These are phyloP conservation scores for Bisporella sp. DNA, from an alignment of 2,329 filamentous ascomycete genomes.

Conservation along the genomic window DNA sequence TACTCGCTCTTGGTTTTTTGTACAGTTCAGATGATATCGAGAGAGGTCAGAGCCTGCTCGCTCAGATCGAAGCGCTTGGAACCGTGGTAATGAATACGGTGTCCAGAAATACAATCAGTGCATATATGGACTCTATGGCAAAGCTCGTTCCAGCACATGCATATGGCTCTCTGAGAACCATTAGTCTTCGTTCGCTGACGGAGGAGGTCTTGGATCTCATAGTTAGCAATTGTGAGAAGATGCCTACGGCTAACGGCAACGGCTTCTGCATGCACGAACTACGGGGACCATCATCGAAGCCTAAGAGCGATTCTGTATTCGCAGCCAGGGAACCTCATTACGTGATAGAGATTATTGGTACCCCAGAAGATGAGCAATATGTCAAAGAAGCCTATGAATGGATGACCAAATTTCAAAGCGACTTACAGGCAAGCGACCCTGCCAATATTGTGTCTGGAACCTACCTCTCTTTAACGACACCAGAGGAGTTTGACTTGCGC, in stretches of 20 bases:
- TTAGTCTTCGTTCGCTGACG: constrained; percentile 7
- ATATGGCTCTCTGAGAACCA: constrained; percentile 7
- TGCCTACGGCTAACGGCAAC: constrained; percentile 21
- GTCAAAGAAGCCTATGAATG: constrained; percentile 21
- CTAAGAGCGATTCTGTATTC: constrained; percentile 24
- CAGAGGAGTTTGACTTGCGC: constrained; percentile 15
- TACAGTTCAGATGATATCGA: neutral
- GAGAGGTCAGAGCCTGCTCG: constrained; percentile 6
- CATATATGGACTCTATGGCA: constrained; percentile 11
- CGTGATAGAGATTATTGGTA: constrained; percentile 30
- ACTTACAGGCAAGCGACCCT: constrained; percentile 17
- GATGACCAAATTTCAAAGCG: constrained; percentile 9
- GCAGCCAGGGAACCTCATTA: constrained; percentile 26
- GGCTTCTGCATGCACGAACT: constrained; percentile 27
- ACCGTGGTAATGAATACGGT: constrained; percentile 25
- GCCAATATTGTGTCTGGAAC: constrained; percentile 23
- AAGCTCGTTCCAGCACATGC: neutral
- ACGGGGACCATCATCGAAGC: constrained; percentile 14
- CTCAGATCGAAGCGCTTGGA: constrained; percentile 23
- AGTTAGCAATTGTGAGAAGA: constrained; percentile 6
- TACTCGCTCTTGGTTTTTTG: neutral
- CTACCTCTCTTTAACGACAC: constrained; percentile 27
- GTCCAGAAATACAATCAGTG: constrained; percentile 14
- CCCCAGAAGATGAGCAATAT: constrained; percentile 17
- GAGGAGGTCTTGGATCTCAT: constrained; percentile 4